Conservation (phyloP, 164 flowering plant species). For the Chloranthus sessilifolius region DNA sequence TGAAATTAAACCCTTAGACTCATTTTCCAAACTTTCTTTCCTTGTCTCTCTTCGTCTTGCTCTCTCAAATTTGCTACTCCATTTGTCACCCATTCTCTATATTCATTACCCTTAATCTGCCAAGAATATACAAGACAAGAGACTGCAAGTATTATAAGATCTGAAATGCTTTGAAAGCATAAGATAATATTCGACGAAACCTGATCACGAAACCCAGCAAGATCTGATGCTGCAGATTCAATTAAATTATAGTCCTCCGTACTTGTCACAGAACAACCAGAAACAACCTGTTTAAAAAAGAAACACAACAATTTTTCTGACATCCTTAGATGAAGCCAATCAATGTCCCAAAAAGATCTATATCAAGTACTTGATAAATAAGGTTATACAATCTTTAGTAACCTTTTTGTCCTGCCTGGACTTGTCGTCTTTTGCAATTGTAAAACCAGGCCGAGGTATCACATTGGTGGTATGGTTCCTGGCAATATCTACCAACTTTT, state of each 20-base stretch:
- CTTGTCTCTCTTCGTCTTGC: too few species aligned
- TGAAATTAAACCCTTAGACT: too few species aligned
- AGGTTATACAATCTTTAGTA: neutral
- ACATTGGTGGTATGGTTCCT: constrained; percentile 57
- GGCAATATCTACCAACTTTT: constrained; percentile 74
- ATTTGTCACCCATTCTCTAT: too few species aligned
- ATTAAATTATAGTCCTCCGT: constrained; percentile 47
- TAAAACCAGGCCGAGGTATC: constrained; percentile 24
- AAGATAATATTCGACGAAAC: constrained; percentile 22
- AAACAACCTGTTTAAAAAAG: constrained; percentile 31
- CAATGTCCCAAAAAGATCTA: too few species aligned
- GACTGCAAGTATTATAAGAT: too few species aligned
- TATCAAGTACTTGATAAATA: too few species aligned
- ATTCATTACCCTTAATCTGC: too few species aligned
- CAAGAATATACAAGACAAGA: too few species aligned
- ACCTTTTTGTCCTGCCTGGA: constrained; percentile 73
- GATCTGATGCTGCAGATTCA: constrained; percentile 56
- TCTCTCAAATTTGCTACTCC: too few species aligned
- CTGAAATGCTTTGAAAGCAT: neutral
- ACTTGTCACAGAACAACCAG: constrained; percentile 24
- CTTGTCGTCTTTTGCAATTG: constrained; percentile 62
- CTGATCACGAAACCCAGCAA: constrained; percentile 80
- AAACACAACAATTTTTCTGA: constrained; percentile 8
- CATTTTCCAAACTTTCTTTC: too few species aligned
- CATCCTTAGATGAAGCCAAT: neutral